Conservation (phyloP, 192 early-diverging fungal species). For the Coemansia sp. region DNA sequence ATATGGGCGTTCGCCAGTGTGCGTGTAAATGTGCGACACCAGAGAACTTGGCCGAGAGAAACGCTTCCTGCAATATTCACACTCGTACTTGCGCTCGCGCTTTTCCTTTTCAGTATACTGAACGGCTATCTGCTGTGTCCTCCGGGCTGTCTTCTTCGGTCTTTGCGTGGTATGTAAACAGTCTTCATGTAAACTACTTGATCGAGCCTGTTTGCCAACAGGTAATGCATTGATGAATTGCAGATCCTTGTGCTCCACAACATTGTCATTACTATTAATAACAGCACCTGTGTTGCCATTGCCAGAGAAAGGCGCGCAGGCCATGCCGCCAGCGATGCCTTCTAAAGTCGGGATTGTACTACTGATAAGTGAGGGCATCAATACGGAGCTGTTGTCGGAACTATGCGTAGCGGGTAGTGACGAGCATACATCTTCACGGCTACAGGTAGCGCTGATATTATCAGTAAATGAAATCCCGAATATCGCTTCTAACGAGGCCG, state of each 20-base stretch:
- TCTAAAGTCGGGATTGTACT: background rate
- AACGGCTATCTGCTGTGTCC: slow-evolving; percentile 9
- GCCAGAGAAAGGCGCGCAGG: background rate
- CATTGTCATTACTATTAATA: background rate
- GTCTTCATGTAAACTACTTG: background rate
- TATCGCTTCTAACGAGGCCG: slow-evolving; percentile 4
- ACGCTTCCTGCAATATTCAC: slow-evolving; percentile 58
- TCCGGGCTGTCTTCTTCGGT: background rate
- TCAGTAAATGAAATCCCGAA: background rate
- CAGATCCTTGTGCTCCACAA: background rate
- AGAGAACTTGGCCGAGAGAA: slow-evolving; percentile 62
- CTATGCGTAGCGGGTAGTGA: background rate
- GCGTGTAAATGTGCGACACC: slow-evolving; percentile 61
- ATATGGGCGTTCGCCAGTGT: slow-evolving; percentile 63
- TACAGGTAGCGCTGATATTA: background rate
- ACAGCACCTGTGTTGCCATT: background rate
- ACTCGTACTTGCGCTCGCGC: slow-evolving; percentile 56
- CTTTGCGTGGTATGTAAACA: background rate
- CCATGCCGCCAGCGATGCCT: background rate
- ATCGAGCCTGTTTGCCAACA: background rate
- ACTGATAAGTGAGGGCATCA: background rate
- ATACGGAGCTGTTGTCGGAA: background rate
- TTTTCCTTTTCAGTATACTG: slow-evolving; percentile 51
- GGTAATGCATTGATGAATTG: background rate
- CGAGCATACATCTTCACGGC: background rate